Evolutionary conservation across 2,329 filamentous ascomycete species (phyloP).

Genomic region (Talaromyces sp.): DNA sequence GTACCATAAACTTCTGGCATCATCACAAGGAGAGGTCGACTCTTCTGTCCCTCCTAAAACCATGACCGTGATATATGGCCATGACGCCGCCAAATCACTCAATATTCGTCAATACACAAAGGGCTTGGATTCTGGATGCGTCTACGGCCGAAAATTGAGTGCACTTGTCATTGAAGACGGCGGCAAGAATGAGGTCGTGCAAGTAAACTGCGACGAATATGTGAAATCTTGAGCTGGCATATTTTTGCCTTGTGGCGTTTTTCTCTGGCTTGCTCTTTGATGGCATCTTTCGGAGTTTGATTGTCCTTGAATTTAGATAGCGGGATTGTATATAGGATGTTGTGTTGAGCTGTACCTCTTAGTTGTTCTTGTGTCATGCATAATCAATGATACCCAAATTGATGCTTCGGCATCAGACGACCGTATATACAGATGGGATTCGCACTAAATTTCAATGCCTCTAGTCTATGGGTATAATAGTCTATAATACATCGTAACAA

Average conservation of each 20-base stretch:
- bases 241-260: neutral
- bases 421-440: neutral
- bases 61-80: slow-evolving; percentile 78
- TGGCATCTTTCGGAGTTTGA: neutral
- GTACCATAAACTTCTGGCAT: slow-evolving; percentile 24
- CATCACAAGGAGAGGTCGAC: neutral
- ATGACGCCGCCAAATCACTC: slow-evolving; percentile 73
- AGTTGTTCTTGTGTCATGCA: neutral
- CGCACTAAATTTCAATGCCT: neutral
- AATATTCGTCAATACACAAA: slow-evolving; percentile 68
- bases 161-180: slow-evolving; percentile 69
- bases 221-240: slow-evolving; percentile 18
- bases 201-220: slow-evolving; percentile 43
- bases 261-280: neutral
- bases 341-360: neutral
- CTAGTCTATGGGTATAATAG: neutral
- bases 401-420: neutral
- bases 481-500: neutral
- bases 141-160: slow-evolving; percentile 69
- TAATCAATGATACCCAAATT: slow-evolving; percentile 7
- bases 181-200: slow-evolving; percentile 40
- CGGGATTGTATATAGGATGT: neutral
- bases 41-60: slow-evolving; percentile 27
- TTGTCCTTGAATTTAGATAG: neutral
- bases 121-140: slow-evolving; percentile 81